phyloP scores from a whole-genome alignment of 768 basidiomycete species.

The Boletus insuetus region DNA sequence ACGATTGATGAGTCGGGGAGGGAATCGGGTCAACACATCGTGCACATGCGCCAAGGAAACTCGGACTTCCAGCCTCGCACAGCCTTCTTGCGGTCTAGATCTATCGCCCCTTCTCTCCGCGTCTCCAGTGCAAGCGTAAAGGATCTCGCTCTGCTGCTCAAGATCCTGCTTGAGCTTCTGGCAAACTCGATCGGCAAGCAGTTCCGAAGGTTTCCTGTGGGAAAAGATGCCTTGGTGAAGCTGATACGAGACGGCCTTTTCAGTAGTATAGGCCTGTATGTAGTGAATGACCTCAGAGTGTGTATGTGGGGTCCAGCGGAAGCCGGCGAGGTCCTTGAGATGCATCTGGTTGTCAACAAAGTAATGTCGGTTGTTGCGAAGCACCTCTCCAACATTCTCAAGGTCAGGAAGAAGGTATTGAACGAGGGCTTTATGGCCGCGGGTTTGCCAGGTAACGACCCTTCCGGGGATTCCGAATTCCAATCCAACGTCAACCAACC shows the following conservation, averaged over 20 bases:
- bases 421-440: background rate
- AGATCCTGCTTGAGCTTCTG: background rate
- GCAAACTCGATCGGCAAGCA: background rate
- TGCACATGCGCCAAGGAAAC: background rate
- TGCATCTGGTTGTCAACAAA: background rate
- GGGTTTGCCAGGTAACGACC: background rate
- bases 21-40: background rate
- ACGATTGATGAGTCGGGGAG: background rate
- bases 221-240: conserved; percentile 1
- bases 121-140: background rate
- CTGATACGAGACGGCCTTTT: conserved; percentile 9
- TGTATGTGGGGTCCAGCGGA: background rate
- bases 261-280: conserved; percentile 6
- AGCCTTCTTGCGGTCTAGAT: background rate
- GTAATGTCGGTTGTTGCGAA: background rate
- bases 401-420: background rate
- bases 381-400: accelerated
- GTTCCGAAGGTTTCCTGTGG: background rate
- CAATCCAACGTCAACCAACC: background rate
- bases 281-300: background rate
- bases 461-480: background rate
- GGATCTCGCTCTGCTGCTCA: no score
- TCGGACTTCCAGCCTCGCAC: conserved; percentile 2
- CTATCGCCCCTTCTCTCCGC: no score
- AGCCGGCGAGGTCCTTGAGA: conserved; percentile 4